phyloP scores from a whole-genome alignment of 164 flowering plant genomes.

The Vitis rotundifolia region DNA sequence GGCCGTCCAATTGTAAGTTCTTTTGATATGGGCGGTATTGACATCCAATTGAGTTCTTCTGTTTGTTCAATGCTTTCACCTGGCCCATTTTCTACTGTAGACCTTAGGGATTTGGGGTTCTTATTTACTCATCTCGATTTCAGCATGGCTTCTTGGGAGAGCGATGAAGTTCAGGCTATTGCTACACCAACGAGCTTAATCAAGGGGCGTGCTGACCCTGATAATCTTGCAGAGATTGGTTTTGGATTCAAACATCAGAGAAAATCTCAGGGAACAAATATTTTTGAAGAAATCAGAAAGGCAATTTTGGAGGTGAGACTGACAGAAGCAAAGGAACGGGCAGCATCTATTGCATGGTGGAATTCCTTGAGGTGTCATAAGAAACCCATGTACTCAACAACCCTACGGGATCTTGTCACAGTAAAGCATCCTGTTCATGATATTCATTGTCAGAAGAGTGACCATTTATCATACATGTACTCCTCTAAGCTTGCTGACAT shows the following conservation, averaged over 20 bases:
- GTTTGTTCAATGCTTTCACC: conserved; percentile 59
- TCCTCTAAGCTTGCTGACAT: conserved; percentile 84
- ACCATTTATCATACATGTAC: conserved; percentile 49
- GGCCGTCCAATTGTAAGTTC: conserved; percentile 99
- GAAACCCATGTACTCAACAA: conserved; percentile 76
- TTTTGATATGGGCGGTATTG: conserved; percentile 86
- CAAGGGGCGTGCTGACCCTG: conserved; percentile 29
- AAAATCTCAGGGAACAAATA: conserved; percentile 50
- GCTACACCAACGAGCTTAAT: conserved; percentile 70
- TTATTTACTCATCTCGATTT: conserved; percentile 84
- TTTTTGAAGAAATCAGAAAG: conserved; percentile 82
- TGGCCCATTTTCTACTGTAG: conserved; percentile 57
- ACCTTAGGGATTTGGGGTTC: conserved; percentile 67
- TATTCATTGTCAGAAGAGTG: conserved; percentile 49
- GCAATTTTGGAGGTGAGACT: conserved; percentile 74
- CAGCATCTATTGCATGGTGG: conserved; percentile 95
- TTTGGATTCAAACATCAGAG: conserved; percentile 23
- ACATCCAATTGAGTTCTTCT: conserved; percentile 68
- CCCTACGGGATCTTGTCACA: conserved; percentile 61
- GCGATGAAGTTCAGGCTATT: conserved; percentile 68
- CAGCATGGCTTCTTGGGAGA: conserved; percentile 91
- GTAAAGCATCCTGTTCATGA: conserved; percentile 65
- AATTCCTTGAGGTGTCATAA: conserved; percentile 81
- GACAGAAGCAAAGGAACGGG: conserved; percentile 70
- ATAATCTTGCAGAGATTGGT: conserved; percentile 25